These are phyloP conservation scores for Puccinia horiana DNA, from an alignment of 1,284 basidiomycete species.

Conservation along the genomic window DNA sequence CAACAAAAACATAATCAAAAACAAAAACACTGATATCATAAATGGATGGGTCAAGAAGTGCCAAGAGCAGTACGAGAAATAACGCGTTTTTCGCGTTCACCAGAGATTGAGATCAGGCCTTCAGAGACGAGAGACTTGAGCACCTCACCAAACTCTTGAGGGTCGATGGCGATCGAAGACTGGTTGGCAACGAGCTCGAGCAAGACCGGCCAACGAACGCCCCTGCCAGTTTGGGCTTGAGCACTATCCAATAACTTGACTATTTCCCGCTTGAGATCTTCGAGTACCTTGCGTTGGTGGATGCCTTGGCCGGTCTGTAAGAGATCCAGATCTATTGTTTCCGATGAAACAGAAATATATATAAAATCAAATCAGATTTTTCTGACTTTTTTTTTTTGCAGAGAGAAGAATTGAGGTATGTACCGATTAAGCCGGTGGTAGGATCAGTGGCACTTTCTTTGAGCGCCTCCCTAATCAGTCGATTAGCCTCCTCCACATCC, in stretches of 20 bases:
- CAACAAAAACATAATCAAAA: too few species aligned
- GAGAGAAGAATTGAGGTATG: background rate
- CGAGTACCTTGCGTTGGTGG: slow-evolving; percentile 76
- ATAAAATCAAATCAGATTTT: too few species aligned
- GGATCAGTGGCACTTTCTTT: slow-evolving; percentile 66
- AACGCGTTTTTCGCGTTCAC: slow-evolving; percentile 78
- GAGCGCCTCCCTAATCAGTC: slow-evolving; percentile 92
- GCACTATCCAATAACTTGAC: slow-evolving; percentile 65
- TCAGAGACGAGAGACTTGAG: slow-evolving; percentile 77
- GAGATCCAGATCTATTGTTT: slow-evolving; percentile 93
- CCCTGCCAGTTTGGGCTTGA: slow-evolving; percentile 60
- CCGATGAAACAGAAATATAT: too few species aligned
- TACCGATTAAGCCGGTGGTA: slow-evolving; percentile 63
- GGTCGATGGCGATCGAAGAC: slow-evolving; percentile 74
- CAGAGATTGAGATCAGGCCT: slow-evolving; percentile 77
- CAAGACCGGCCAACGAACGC: slow-evolving; percentile 77
- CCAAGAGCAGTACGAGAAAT: slow-evolving; percentile 60
- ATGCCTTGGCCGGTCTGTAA: slow-evolving; percentile 89
- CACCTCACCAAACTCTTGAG: slow-evolving; percentile 77
- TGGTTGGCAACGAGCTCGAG: slow-evolving; percentile 74
- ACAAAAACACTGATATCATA: too few species aligned
- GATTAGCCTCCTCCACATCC: slow-evolving; percentile 86
- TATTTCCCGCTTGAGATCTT: slow-evolving; percentile 79
- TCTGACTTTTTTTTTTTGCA: slow-evolving; percentile 61
- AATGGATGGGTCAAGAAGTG: too few species aligned